phyloP scores from a whole-genome alignment of 2,329 filamentous ascomycete genomes.

The Curvularia verruculosa region DNA sequence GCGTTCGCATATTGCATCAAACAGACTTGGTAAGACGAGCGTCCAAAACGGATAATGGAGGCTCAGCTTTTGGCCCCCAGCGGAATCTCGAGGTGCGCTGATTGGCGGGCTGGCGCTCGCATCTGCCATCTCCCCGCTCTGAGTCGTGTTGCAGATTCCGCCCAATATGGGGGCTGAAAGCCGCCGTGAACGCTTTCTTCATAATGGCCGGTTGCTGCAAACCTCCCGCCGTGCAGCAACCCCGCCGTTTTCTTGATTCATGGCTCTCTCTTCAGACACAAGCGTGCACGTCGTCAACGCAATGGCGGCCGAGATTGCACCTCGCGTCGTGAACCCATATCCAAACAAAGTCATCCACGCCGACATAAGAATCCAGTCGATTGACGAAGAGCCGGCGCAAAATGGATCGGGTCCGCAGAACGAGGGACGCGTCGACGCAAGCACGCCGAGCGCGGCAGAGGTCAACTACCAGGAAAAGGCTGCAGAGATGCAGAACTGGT shows the following conservation, averaged over 20 bases:
- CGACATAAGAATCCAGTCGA: constrained; percentile 31
- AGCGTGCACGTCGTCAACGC: constrained; percentile 18
- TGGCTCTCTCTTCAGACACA: constrained; percentile 17
- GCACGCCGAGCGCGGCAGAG: not conserved
- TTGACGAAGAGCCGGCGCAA: constrained; percentile 23
- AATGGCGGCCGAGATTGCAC: constrained; percentile 24
- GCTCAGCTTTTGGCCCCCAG: constrained; percentile 29
- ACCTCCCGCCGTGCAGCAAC: constrained; percentile 20
- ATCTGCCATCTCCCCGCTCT: constrained; percentile 5
- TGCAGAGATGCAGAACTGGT: constrained; percentile 34
- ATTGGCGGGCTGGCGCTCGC: constrained; percentile 4
- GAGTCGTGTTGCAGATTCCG: constrained; percentile 18
- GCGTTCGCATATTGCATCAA: constrained; percentile 5
- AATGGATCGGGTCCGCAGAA: constrained; percentile 1
- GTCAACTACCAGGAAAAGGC: constrained; percentile 1
- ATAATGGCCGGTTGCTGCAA: constrained; percentile 26
- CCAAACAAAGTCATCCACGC: constrained; percentile 34
- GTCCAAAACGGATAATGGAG: constrained; percentile 3
- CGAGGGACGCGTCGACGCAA: constrained; percentile 2
- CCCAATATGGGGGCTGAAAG: constrained; percentile 40
- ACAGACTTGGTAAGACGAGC: constrained; percentile 10
- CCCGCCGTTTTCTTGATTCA: constrained; percentile 1
- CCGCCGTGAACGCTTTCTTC: constrained; percentile 16
- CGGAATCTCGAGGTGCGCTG: not conserved
- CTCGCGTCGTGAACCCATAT: constrained; percentile 21